Base-by-base conservation (phyloP, 2,329 filamentous ascomycete genomes). In the Onygenales sp. region DNA sequence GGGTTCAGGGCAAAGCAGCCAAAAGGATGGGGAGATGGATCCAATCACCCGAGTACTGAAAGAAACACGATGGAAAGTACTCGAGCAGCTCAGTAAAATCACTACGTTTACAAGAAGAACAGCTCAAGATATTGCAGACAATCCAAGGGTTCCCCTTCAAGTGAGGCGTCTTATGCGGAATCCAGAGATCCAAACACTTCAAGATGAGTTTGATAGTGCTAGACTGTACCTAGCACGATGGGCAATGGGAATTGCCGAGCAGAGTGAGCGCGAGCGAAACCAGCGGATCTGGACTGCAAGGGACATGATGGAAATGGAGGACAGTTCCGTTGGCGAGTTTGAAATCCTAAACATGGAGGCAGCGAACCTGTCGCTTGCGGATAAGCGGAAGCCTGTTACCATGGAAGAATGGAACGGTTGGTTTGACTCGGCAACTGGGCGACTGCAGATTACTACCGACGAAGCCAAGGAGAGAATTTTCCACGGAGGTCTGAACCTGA, bases 201-300 rank as follows among this genome's bases (percentile, higher is more conserved):
- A 96, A 66, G 91, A 97, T 56, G 94, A 98, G 66, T 98, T 96
- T 62, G 94, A 98, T 74, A 95, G 90, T 63, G 93, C 94, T 3
- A 82, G 93, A 59, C 79, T 98, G 55, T 98, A 98, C 66, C 78
- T 98, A 41, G 93, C 93, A 21, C 80, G 93, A 58, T 98, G 93
- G 93, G 93, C 93, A 2, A 97, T 98, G 93, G 90, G 90, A 7
- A 95, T 98, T 59, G 91, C 93, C 0, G 94, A 98, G 68, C 93
- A 98, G 73, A 92, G 91, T 63, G 93, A 98, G 65, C 79, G 84
- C 41, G 93, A 98, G 62, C 78, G 86, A 27, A 87, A 84, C 50
- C 86, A 91, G 68, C 79, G 91, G 46, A 91, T 95, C 64, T 98
- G 90, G 87, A 96, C 91, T 0, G 92, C 89, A 0, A 85, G 84